phyloP scores from a whole-genome alignment of 345 rosid species.

The Euphorbia peplus region DNA sequence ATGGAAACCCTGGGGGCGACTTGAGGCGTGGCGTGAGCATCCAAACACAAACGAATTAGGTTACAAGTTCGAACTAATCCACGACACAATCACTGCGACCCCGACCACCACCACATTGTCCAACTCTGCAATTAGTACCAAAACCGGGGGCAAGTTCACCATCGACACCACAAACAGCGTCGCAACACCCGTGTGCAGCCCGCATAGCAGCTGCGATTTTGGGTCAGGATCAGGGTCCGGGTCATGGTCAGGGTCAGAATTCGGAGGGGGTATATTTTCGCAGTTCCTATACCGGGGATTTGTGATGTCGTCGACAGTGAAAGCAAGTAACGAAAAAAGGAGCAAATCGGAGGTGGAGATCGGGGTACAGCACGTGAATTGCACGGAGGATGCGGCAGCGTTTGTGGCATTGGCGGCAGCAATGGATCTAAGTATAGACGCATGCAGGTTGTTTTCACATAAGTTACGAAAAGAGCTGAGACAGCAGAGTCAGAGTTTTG shows the following conservation, averaged over 20 bases:
- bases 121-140: constrained; percentile 51
- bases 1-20: constrained; percentile 96
- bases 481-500: constrained; percentile 51
- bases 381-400: constrained; percentile 96
- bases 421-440: constrained; percentile 93
- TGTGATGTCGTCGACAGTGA: constrained; percentile 84
- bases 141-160: constrained; percentile 69
- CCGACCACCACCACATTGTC: constrained; percentile 31
- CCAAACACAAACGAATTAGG: constrained; percentile 54
- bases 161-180: constrained; percentile 59
- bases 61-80: constrained; percentile 72
- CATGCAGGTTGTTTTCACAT: constrained; percentile 72
- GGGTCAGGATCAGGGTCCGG: constrained; percentile 53
- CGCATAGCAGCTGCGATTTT: constrained; percentile 81
- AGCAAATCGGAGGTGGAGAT: constrained; percentile 77
- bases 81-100: constrained; percentile 42
- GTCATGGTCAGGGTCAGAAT: constrained; percentile 65
- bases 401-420: constrained; percentile 93
- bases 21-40: constrained; percentile 85
- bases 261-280: constrained; percentile 32
- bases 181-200: constrained; percentile 60
- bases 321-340: constrained; percentile 41
- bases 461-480: constrained; percentile 85
- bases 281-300: constrained; percentile 49
- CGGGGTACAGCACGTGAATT: constrained; percentile 87